Percentiles rank a stretch among this genome's conserved stretches.
Conservation (phyloP, 2,329 filamentous ascomycete species). For the Epichloe elymi region DNA sequence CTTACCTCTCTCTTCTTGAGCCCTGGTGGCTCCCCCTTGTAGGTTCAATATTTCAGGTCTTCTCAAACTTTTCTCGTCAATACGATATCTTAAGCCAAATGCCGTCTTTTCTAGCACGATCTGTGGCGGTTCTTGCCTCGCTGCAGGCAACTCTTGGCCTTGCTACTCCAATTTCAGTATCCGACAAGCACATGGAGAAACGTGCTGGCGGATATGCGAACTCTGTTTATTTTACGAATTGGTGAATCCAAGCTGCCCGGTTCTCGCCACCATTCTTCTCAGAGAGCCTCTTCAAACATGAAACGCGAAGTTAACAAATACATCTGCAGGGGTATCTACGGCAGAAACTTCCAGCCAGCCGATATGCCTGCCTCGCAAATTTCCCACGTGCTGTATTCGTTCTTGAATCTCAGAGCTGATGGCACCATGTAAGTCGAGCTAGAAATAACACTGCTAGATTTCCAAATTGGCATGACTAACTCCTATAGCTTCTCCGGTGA, state of each 20-base stretch:
- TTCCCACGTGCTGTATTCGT: constrained; percentile 69
- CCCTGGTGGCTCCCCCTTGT: neutral
- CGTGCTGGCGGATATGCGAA: constrained; percentile 18
- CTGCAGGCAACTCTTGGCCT: constrained; percentile 13
- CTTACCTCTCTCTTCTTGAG: neutral
- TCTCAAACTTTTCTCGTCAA: neutral
- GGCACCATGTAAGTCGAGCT: constrained; percentile 51
- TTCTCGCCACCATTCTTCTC: neutral
- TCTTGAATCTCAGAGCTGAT: constrained; percentile 59
- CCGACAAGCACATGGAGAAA: constrained; percentile 8
- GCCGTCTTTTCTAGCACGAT: constrained; percentile 13
- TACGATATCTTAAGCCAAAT: constrained; percentile 10
- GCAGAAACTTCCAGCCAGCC: constrained; percentile 56
- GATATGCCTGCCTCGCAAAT: constrained; percentile 56
- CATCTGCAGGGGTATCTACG: constrained; percentile 53
- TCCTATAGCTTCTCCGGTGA: constrained; percentile 48
- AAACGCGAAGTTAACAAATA: neutral
- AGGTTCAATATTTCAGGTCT: too few relatives aligned
- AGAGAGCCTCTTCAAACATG: neutral
- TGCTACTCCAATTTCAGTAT: constrained; percentile 9
- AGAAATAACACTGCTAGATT: neutral
- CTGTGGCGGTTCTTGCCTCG: constrained; percentile 14
- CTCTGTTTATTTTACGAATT: constrained; percentile 36
- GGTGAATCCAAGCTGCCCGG: constrained; percentile 18
- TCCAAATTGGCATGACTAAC: neutral